A percentile compares a stretch with the other conserved stretches of the same genome.
Evolutionary conservation across 768 basidiomycete genomes (phyloP).

Genomic region (Trametes villosa): DNA sequence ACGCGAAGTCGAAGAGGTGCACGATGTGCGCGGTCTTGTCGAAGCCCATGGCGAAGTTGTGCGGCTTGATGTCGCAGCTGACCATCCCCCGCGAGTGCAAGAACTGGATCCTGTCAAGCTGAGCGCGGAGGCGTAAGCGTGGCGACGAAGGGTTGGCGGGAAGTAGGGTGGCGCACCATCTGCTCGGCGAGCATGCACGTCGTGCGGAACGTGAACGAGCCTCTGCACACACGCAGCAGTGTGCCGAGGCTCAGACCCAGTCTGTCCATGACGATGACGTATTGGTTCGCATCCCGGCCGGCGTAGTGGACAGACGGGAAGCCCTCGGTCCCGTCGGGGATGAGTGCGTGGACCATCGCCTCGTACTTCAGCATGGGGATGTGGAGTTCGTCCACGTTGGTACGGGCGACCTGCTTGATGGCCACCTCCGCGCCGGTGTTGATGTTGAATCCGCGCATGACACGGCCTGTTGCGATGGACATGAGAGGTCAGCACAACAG

Average conservation of each 20-base stretch:
- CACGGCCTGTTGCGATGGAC: not conserved
- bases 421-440: constrained; percentile 24
- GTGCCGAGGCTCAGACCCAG: constrained; percentile 28
- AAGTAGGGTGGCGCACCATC: constrained; percentile 23
- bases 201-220: constrained; percentile 26
- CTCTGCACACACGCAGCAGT: constrained; percentile 24
- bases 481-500: not conserved
- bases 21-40: constrained; percentile 4
- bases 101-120: constrained; percentile 25
- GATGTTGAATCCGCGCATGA: constrained; percentile 8
- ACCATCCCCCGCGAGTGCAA: constrained; percentile 27
- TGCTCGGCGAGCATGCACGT: constrained; percentile 31
- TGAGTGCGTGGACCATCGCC: constrained; percentile 23
- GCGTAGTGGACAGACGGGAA: constrained; percentile 21
- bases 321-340: constrained; percentile 18
- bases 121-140: not conserved
- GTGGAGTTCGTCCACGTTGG: not conserved
- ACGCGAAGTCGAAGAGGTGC: constrained; percentile 30
- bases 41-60: no score
- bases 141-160: not conserved
- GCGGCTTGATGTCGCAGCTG: constrained; percentile 31
- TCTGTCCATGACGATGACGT: constrained; percentile 28
- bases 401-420: constrained; percentile 16
- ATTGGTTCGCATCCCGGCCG: constrained; percentile 17
- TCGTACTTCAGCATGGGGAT: constrained; percentile 15